phyloP scores from a whole-genome alignment of 2,329 filamentous ascomycete genomes.

The Acarospora socialis region DNA sequence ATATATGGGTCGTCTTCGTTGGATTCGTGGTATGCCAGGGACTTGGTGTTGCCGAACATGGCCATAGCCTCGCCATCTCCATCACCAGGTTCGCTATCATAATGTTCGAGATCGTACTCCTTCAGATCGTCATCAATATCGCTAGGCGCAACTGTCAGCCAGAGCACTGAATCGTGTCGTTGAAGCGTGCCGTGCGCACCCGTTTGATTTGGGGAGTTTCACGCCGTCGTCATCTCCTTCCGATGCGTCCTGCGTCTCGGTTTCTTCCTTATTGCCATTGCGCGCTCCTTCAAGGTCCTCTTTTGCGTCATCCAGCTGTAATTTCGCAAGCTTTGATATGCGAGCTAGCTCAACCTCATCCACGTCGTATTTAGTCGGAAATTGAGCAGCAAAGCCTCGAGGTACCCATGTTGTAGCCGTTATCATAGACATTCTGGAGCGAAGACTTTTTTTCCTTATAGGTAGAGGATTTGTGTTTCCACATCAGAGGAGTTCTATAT shows the following conservation, averaged over 20 bases:
- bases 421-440: slow-evolving; percentile 48
- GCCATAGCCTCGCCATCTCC: slow-evolving; percentile 57
- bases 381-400: slow-evolving; percentile 60
- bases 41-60: slow-evolving; percentile 93
- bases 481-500: neutral
- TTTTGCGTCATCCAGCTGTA: slow-evolving; percentile 82
- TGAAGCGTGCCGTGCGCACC: slow-evolving; percentile 25
- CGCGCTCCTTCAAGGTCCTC: slow-evolving; percentile 67
- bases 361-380: slow-evolving; percentile 60
- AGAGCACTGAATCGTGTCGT: slow-evolving; percentile 1
- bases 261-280: slow-evolving; percentile 30
- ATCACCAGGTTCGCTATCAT: slow-evolving; percentile 66
- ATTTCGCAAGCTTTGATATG: slow-evolving; percentile 58
- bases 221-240: slow-evolving; percentile 18
- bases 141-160: slow-evolving; percentile 17
- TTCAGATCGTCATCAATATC: slow-evolving; percentile 75
- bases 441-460: neutral
- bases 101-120: slow-evolving; percentile 92
- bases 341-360: slow-evolving; percentile 63
- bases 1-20: slow-evolving; percentile 96
- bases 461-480: neutral
- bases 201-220: slow-evolving; percentile 16
- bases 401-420: slow-evolving; percentile 64
- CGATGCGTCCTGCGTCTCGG: slow-evolving; percentile 20
- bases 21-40: slow-evolving; percentile 81